Conservation (phyloP, 257 asterid genomes). For the Knoxia roxburghii region DNA sequence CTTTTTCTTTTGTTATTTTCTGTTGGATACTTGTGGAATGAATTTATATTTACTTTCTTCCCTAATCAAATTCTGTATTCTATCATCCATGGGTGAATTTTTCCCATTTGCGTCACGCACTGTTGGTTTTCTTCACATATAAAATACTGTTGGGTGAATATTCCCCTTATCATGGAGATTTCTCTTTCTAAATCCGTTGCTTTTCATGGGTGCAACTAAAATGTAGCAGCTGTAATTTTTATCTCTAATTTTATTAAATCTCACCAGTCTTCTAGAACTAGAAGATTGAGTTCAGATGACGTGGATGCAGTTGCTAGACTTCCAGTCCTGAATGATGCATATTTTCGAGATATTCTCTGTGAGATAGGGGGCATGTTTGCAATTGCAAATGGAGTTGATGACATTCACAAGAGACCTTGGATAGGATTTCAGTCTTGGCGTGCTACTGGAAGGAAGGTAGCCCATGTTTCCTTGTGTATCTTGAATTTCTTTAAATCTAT, state of each 20-base stretch:
- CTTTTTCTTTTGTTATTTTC: background rate
- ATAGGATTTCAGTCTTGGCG: conserved; percentile 99
- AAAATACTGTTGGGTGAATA: background rate
- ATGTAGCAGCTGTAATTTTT: conserved; percentile 1
- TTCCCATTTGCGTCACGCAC: background rate
- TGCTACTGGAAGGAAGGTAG: conserved; percentile 87
- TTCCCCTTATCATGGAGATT: background rate
- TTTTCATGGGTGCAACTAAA: background rate
- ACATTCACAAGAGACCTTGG: conserved; percentile 96
- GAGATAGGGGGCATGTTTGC: conserved; percentile 97
- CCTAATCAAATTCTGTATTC: background rate
- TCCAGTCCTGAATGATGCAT: conserved; percentile 72
- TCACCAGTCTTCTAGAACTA: conserved; percentile 57
- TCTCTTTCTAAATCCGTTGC: background rate
- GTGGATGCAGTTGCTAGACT: conserved; percentile 92
- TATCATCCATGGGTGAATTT: background rate
- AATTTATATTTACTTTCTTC: background rate
- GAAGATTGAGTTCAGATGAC: conserved; percentile 83
- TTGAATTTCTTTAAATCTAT: background rate
- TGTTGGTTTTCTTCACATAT: background rate
- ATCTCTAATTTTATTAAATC: conserved; percentile 25
- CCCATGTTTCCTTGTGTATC: conserved; percentile 11
- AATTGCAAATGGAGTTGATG: conserved; percentile 73
- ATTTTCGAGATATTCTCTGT: conserved; percentile 75
- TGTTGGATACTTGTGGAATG: background rate